Conservation (phyloP, 2,329 filamentous ascomycete species). For the Stachybotrys chartarum region DNA sequence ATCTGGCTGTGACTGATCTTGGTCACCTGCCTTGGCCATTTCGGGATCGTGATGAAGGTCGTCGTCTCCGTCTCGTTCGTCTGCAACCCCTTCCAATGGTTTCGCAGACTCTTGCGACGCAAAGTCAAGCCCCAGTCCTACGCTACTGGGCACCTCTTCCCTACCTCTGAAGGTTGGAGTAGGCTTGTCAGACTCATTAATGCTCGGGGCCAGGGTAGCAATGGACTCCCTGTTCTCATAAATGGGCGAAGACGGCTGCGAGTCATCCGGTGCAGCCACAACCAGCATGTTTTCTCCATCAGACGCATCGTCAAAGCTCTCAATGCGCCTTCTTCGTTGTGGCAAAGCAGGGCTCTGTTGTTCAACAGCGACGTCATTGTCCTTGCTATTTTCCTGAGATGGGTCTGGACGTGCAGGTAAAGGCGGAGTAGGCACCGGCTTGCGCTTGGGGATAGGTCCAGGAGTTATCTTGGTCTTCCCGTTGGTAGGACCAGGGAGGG, state of each 20-base stretch:
- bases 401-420: neutral
- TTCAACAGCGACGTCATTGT: slow-evolving; percentile 3
- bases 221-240: slow-evolving; percentile 20
- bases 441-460: slow-evolving; percentile 56
- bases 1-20: neutral
- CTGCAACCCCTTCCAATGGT: slow-evolving; percentile 4
- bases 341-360: slow-evolving; percentile 16
- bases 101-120: slow-evolving; percentile 8
- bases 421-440: slow-evolving; percentile 39
- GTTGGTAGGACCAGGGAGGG: slow-evolving; percentile 61
- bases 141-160: neutral
- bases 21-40: neutral
- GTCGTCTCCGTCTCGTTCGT: neutral
- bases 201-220: neutral
- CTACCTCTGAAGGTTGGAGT: neutral
- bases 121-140: neutral
- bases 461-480: slow-evolving; percentile 51
- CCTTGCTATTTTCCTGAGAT: slow-evolving; percentile 2
- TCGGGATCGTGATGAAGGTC: neutral
- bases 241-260: slow-evolving; percentile 46
- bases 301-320: slow-evolving; percentile 24
- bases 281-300: slow-evolving; percentile 51
- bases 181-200: neutral
- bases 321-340: slow-evolving; percentile 30
- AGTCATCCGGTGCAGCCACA: slow-evolving; percentile 58